Conservation (phyloP, 257 asterid genomes). For the Asclepias syriaca region DNA sequence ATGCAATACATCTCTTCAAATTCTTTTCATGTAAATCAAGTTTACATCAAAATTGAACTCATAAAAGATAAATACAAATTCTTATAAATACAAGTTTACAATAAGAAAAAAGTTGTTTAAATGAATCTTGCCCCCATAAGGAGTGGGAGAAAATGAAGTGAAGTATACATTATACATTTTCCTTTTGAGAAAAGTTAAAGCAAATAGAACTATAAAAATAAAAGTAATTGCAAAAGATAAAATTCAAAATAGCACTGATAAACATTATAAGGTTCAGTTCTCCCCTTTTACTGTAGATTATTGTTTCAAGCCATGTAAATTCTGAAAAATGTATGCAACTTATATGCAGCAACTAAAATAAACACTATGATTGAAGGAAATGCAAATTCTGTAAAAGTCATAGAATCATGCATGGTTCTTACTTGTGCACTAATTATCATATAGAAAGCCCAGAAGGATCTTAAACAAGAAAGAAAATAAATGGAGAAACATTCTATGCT, state of each 20-base stretch:
- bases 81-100: neutral
- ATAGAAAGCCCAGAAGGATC: neutral
- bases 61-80: neutral
- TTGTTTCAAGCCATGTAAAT: neutral
- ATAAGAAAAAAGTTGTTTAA: neutral
- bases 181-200: neutral
- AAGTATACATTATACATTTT: neutral
- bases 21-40: constrained; percentile 12
- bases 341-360: neutral
- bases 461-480: neutral
- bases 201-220: neutral
- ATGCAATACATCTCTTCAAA: constrained; percentile 20
- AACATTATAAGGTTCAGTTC: neutral
- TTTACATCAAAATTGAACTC: constrained; percentile 10
- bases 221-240: neutral
- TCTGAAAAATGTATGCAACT: neutral
- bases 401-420: neutral
- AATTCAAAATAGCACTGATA: neutral
- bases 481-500: neutral
- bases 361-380: neutral
- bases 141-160: neutral
- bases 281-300: neutral
- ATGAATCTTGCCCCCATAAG: neutral
- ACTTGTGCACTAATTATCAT: neutral
- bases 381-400: neutral